Evolutionary conservation across 1,284 basidiomycete species (phyloP).

Genomic region (Baeospora myosura): DNA sequence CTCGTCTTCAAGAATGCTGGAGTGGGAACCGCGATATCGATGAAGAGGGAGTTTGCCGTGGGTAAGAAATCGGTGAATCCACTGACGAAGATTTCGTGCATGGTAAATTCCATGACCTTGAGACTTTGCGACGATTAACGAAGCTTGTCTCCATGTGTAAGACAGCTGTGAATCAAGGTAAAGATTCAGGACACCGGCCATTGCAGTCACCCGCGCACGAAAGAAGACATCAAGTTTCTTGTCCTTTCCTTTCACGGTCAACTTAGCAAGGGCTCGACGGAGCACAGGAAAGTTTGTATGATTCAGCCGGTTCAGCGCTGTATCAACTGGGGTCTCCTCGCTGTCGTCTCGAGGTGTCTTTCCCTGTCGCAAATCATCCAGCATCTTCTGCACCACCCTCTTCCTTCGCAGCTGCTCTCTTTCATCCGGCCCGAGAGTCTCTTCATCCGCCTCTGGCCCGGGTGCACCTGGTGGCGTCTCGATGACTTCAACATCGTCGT

Average conservation of each 20-base stretch:
- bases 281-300: neutral
- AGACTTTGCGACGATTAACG: conserved; percentile 13
- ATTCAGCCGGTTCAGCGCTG: neutral
- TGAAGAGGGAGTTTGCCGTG: conserved; percentile 12
- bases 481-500: too few species aligned
- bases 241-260: conserved; percentile 11
- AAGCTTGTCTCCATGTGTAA: conserved; percentile 22
- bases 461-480: neutral
- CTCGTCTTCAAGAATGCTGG: conserved; percentile 16
- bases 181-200: conserved; percentile 24
- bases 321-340: neutral
- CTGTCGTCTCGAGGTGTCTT: neutral
- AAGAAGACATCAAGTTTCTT: conserved; percentile 16
- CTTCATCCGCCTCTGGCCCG: neutral
- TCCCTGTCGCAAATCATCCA: neutral
- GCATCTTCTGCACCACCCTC: neutral
- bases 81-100: conserved; percentile 14
- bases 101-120: conserved; percentile 12
- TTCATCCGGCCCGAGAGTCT: neutral
- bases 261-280: neutral
- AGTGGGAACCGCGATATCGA: conserved; percentile 9
- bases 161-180: conserved; percentile 21
- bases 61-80: conserved; percentile 16
- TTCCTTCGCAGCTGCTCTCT: neutral
- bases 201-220: conserved; percentile 17